Evolutionary conservation across 306 rosid genomes (phyloP).

Genomic region (Prunus dulcis): DNA sequence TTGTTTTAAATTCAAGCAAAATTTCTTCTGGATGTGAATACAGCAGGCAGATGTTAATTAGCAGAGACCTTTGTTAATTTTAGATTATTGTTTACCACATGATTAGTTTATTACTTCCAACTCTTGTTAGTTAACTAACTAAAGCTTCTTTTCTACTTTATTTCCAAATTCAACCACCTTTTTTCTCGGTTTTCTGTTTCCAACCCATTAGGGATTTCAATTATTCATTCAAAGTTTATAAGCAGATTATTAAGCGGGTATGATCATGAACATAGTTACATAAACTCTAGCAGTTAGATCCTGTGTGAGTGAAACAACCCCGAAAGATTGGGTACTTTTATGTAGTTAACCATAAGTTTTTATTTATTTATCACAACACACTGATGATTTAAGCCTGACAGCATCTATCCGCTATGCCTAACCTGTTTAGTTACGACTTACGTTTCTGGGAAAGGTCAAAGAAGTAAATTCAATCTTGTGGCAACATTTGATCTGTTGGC

Average conservation of each 20-base stretch:
- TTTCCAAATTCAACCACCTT: neutral
- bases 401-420: neutral
- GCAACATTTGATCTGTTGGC: neutral
- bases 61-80: neutral
- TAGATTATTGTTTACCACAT: neutral
- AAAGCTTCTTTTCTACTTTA: neutral
- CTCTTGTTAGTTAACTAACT: neutral
- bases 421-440: neutral
- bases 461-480: neutral
- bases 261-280: neutral
- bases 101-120: neutral
- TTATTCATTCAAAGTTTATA: neutral
- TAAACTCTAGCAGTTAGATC: neutral
- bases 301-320: too few species aligned
- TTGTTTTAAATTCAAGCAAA: neutral
- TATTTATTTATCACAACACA: too few species aligned
- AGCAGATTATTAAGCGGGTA: neutral
- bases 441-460: neutral
- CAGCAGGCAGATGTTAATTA: constrained; percentile 2
- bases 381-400: neutral
- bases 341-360: too few species aligned
- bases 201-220: neutral
- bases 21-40: neutral
- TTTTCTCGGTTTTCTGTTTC: neutral
- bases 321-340: too few species aligned